These are phyloP conservation scores for Drechmeria coniospora DNA, from an alignment of 2,329 filamentous ascomycete genomes.

Conservation along the genomic window DNA sequence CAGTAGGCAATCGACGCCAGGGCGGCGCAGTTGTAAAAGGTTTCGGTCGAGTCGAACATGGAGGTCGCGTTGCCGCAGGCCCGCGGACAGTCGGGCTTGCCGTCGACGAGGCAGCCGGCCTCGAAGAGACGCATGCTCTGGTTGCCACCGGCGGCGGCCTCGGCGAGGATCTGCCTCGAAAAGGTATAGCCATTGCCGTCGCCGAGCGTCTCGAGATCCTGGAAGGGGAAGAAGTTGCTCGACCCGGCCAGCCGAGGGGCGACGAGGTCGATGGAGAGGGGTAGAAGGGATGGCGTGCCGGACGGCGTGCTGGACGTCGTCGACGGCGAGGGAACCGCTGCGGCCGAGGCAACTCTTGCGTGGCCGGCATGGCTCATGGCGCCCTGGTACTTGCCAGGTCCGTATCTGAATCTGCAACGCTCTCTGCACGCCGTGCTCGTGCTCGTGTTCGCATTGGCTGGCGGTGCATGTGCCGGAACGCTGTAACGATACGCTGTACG, in stretches of 20 bases:
- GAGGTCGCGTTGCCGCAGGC: slow-evolving; percentile 15
- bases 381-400: too few relatives aligned
- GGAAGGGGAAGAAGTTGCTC: slow-evolving; percentile 21
- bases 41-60: slow-evolving; percentile 20
- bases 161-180: slow-evolving; percentile 17
- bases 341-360: background rate
- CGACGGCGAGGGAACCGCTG: slow-evolving; percentile 1
- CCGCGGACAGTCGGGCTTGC: slow-evolving; percentile 13
- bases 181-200: slow-evolving; percentile 12
- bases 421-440: too few relatives aligned
- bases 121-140: slow-evolving; percentile 16
- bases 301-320: slow-evolving; percentile 3
- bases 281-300: background rate
- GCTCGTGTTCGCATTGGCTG: too few relatives aligned
- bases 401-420: too few relatives aligned
- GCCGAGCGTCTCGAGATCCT: slow-evolving; percentile 17
- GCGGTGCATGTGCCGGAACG: too few relatives aligned
- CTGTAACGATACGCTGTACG: too few relatives aligned
- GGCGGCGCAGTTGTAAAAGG: slow-evolving; percentile 23
- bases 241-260: slow-evolving; percentile 15
- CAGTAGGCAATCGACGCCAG: slow-evolving; percentile 19
- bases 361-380: too few relatives aligned
- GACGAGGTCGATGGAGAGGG: slow-evolving; percentile 13
- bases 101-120: slow-evolving; percentile 16
- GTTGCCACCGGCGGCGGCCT: slow-evolving; percentile 16